Conservation (phyloP, 768 basidiomycete species). For the Leccinum fibrillosum region DNA sequence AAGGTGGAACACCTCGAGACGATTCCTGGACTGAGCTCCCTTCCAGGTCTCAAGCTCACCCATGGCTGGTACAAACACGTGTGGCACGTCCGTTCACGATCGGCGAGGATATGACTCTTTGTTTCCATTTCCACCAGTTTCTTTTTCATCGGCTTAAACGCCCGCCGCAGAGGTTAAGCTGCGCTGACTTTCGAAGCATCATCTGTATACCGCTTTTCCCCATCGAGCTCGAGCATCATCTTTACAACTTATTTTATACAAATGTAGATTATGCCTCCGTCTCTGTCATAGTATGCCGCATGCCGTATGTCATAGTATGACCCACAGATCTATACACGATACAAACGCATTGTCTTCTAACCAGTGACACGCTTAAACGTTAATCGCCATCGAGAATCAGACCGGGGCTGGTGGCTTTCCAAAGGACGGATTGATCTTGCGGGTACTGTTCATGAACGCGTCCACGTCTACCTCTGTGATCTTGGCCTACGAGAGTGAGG, state of each 20-base stretch:
- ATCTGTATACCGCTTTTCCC: background rate
- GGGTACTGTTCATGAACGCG: conserved; percentile 75
- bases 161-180: background rate
- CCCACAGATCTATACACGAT: background rate
- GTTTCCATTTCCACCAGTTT: background rate
- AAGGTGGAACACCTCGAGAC: conserved; percentile 21
- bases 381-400: background rate
- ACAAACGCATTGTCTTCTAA: conserved; percentile 6
- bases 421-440: conserved; percentile 66
- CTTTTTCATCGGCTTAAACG: conserved; percentile 1
- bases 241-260: conserved; percentile 4
- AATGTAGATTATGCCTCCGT: conserved; percentile 1
- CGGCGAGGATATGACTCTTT: conserved; percentile 16
- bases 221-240: background rate
- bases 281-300: background rate
- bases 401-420: conserved; percentile 31
- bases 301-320: background rate
- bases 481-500: conserved; percentile 40
- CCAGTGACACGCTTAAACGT: background rate
- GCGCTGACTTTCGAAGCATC: conserved; percentile 14
- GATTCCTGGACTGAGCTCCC: conserved; percentile 18
- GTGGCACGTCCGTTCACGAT: conserved; percentile 32
- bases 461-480: conserved; percentile 76
- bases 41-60: conserved; percentile 23
- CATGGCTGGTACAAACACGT: conserved; percentile 32